Evolutionary conservation across 108 stramenopile species (phyloP), one percentile per base, ranked within the genome.

Genomic region (Skeletonema costatum): DNA sequence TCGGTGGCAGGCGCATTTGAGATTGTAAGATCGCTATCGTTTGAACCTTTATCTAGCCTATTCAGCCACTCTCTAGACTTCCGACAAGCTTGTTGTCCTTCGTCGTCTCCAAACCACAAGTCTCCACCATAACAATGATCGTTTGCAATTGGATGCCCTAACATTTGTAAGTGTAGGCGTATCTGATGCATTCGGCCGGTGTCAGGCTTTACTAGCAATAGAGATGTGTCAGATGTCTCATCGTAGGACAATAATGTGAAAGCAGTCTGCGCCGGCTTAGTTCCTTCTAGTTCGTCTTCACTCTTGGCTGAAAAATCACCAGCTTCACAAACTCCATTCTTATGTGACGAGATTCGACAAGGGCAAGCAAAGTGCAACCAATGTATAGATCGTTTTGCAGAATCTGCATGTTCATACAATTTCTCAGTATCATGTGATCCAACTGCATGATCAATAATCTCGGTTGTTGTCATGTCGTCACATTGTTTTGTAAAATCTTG

Each of bases 141-240:
- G 62, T 97, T 97, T 36, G 92, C 92, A 74, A 97, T 95, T 6
- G 96, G 91, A 80, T 92, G 89, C 0, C 92, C 92, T 19, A 93
- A 33, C 64, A 83, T 69, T 68, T 97, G 96, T 35, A 91, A 70
- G 60, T 97, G 96, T 5, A 95, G 71, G 31, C 96, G 87, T 63
- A 97, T 87, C 75, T 96, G 96, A 80, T 97, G 96, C 2, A 93
- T 97, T 21, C 96, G 60, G 13, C 94, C 96, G 25, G 96, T 97
- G 19, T 69, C 72, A 59, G 84, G 84, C 50, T 82, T 85, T n/a
- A 70, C 86, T 38, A 81, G 64, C 5, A 95, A 80, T 60, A 95
- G 19, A n/a, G 92, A 91, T 30, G 94, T 91, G 71, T 95, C 89
- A 1, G 88, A 69, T 25, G 58, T 53, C 14, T 71, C 66, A 75